phyloP scores from a whole-genome alignment of 495 filamentous ascomycete species.

The Podospora pseudoanserina region DNA sequence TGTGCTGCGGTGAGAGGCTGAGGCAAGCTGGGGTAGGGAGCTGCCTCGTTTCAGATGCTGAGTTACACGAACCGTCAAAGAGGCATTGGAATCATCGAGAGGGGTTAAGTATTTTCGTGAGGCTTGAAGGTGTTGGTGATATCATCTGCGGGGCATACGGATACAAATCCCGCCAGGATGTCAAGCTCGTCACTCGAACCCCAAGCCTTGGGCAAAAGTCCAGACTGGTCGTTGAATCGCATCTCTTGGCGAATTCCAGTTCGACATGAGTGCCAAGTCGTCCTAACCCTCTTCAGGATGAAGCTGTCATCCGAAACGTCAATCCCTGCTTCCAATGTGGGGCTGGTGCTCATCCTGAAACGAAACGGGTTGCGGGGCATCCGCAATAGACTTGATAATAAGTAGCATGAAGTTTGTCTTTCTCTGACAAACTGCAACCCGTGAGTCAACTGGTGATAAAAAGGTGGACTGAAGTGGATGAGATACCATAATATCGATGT shows the following conservation, averaged over 20 bases:
- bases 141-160: neutral
- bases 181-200: neutral
- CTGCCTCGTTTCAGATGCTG: neutral
- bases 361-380: slow-evolving; percentile 31
- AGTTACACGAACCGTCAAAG: neutral
- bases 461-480: neutral
- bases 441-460: neutral
- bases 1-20: neutral
- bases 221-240: neutral
- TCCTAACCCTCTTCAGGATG: neutral
- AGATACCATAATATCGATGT: neutral
- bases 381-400: neutral
- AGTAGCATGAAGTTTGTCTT: neutral
- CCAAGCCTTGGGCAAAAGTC: neutral
- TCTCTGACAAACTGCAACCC: neutral
- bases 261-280: neutral
- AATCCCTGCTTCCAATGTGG: neutral
- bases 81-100: neutral
- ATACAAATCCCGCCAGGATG: too few relatives aligned
- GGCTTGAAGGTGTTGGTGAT: neutral
- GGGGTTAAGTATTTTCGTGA: neutral
- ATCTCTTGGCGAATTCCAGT: neutral
- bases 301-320: neutral
- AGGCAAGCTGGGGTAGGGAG: neutral
- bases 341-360: slow-evolving; percentile 28